Percentiles rank a stretch among this genome's conserved stretches.
phyloP scores from a whole-genome alignment of 2,329 filamentous ascomycete species.

The Epichloe coenophiala region DNA sequence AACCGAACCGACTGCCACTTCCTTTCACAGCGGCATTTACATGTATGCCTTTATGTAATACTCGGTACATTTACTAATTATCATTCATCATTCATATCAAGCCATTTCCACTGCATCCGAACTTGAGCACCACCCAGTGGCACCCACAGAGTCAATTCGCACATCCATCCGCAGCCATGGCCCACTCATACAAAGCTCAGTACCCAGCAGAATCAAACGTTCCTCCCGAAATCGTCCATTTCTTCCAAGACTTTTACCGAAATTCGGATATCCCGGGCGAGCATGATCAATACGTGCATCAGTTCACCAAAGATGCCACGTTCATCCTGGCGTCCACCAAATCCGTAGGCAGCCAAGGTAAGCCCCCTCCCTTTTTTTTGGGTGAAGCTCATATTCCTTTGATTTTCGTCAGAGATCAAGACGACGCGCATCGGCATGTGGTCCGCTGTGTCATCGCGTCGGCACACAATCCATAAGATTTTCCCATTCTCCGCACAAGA shows the following conservation, averaged over 20 bases:
- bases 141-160: too few species aligned
- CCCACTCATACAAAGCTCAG: constrained; percentile 8
- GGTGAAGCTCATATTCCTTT: not conserved
- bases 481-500: constrained; percentile 16
- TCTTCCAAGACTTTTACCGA: constrained; percentile 18
- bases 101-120: too few species aligned
- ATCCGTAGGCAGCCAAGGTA: constrained; percentile 13
- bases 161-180: not conserved
- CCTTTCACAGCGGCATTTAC: too few species aligned
- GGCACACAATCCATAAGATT: constrained; percentile 16
- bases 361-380: too few species aligned
- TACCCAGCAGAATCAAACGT: constrained; percentile 10
- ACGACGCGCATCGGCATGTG: constrained; percentile 17
- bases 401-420: constrained; percentile 15
- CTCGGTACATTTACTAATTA: too few species aligned
- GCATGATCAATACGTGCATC: constrained; percentile 16
- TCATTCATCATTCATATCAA: too few species aligned
- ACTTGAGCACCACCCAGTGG: too few species aligned
- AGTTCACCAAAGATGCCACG: constrained; percentile 16
- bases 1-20: too few species aligned
- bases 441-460: constrained; percentile 14
- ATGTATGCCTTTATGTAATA: too few species aligned
- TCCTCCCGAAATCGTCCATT: constrained; percentile 11
- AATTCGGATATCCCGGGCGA: constrained; percentile 17
- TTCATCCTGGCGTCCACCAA: constrained; percentile 17